These are phyloP conservation scores for Stachybotrys echinatus DNA, from an alignment of 2,329 filamentous ascomycete species.

Conservation along the genomic window DNA sequence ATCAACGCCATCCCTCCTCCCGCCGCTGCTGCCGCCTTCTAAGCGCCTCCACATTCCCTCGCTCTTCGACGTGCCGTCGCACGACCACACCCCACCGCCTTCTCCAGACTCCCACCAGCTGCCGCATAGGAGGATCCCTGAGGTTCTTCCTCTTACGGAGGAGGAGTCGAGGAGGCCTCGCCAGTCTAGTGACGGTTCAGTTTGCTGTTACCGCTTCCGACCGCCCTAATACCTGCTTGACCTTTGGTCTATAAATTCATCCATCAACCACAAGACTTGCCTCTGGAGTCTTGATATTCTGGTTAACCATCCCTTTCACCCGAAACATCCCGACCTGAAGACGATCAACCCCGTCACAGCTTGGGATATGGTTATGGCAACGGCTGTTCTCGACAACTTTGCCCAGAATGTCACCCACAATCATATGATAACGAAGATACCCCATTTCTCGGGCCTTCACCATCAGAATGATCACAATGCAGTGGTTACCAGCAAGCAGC, in stretches of 20 bases:
- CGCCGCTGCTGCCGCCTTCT: constrained; percentile 33
- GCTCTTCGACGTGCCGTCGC: constrained; percentile 44
- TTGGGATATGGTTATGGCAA: constrained; percentile 63
- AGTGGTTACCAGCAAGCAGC: constrained; percentile 57
- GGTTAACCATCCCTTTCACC: neutral
- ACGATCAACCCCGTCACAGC: constrained; percentile 9
- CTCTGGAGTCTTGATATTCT: constrained; percentile 1
- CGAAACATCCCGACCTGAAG: constrained; percentile 4
- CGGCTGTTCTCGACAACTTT: constrained; percentile 50
- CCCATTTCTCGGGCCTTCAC: constrained; percentile 30
- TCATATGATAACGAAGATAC: constrained; percentile 42
- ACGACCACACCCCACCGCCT: constrained; percentile 44
- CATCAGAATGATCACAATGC: constrained; percentile 27
- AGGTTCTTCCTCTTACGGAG: constrained; percentile 99
- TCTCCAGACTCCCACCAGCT: constrained; percentile 71
- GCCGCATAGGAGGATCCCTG: constrained; percentile 99
- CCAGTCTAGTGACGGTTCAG: constrained; percentile 84
- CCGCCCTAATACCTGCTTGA: constrained; percentile 73
- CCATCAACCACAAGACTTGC: neutral
- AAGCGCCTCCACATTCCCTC: constrained; percentile 45
- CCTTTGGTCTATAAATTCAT: constrained; percentile 13
- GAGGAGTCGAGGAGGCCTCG: constrained; percentile 99
- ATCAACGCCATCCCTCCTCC: constrained; percentile 62
- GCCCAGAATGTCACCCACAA: constrained; percentile 43
- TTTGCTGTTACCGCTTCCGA: constrained; percentile 81